Evolutionary conservation across 805 yeast genomes (phyloP).

Genomic region (Lipomyces yamanashiensis): DNA sequence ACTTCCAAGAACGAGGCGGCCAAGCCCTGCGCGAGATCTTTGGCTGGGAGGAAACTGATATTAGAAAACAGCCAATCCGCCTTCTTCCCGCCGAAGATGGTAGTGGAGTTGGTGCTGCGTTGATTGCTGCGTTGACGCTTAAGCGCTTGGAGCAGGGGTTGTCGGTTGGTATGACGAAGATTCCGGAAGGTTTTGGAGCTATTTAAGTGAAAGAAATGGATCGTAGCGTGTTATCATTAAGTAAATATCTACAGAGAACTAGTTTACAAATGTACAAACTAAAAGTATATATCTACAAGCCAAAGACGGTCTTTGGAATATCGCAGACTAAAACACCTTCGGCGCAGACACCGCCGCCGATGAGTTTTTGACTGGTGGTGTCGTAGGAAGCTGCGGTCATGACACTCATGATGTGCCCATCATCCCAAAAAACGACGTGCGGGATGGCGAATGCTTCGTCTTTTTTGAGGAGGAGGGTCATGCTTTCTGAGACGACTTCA

Average conservation of each 20-base stretch:
- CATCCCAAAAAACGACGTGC: conserved; percentile 22
- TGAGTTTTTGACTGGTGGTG: conserved; percentile 4
- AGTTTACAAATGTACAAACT: background rate
- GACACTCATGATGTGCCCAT: conserved; percentile 16
- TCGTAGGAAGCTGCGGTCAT: conserved; percentile 17
- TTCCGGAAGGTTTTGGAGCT: conserved; percentile 15
- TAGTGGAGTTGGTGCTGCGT: conserved; percentile 97
- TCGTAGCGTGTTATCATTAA: background rate
- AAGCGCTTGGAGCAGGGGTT: conserved; percentile 52
- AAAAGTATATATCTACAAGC: background rate
- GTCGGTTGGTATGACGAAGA: conserved; percentile 26
- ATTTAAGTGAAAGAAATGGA: background rate
- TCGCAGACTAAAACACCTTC: conserved; percentile 17
- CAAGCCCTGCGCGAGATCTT: conserved; percentile 85
- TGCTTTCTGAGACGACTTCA: conserved; percentile 3
- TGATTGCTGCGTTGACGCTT: conserved; percentile 93
- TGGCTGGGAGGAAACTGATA: conserved; percentile 62
- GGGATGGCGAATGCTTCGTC: conserved; percentile 5
- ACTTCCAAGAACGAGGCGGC: conserved; percentile 87
- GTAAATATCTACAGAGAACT: conserved; percentile 42
- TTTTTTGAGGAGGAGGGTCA: conserved; percentile 18
- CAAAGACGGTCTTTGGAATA: conserved; percentile 7
- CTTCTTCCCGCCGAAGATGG: conserved; percentile 97
- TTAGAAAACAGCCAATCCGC: conserved; percentile 73
- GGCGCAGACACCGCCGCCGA: conserved; percentile 22